Evolutionary conservation across 1,139 yeast genomes (phyloP).

Genomic region (Zygosaccharomyces sapae): DNA sequence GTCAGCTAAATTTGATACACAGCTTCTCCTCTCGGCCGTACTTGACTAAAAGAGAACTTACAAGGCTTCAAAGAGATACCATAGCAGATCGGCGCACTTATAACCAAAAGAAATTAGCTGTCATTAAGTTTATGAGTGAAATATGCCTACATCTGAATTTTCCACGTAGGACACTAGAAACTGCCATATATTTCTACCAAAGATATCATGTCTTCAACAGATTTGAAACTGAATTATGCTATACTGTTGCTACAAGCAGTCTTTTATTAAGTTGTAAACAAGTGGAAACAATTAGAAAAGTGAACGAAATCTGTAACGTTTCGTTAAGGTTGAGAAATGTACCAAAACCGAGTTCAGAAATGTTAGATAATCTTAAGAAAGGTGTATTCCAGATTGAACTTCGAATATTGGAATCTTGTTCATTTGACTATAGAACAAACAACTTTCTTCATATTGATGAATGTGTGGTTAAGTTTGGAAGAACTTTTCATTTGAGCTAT

Average conservation of each 20-base stretch:
- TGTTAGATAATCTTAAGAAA: constrained; percentile 49
- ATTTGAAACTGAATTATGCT: constrained; percentile 44
- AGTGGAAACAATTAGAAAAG: constrained; percentile 84
- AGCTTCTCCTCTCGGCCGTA: constrained; percentile 55
- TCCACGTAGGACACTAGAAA: constrained; percentile 62
- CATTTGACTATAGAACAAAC: constrained; percentile 65
- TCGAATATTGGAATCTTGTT: constrained; percentile 66
- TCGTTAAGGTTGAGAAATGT: constrained; percentile 36
- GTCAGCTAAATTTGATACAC: constrained; percentile 24
- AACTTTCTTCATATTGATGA: constrained; percentile 53
- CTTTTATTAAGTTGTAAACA: constrained; percentile 77
- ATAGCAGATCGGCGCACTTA: constrained; percentile 48
- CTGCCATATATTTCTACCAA: constrained; percentile 69
- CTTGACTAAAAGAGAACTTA: constrained; percentile 54
- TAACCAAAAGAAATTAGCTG: constrained; percentile 50
- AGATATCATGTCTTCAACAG: constrained; percentile 62
- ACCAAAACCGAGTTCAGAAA: constrained; percentile 31
- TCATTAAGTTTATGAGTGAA: constrained; percentile 52
- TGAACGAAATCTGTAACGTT: constrained; percentile 46
- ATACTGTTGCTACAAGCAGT: constrained; percentile 66
- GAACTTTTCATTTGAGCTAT: constrained; percentile 47
- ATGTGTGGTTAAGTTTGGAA: constrained; percentile 63
- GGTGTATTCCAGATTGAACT: constrained; percentile 57
- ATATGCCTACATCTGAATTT: constrained; percentile 52
- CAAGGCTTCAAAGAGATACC: constrained; percentile 48